These are phyloP conservation scores for Zoysia pacifica DNA, from an alignment of 176 grass and related monocot genomes.

Conservation along the genomic window DNA sequence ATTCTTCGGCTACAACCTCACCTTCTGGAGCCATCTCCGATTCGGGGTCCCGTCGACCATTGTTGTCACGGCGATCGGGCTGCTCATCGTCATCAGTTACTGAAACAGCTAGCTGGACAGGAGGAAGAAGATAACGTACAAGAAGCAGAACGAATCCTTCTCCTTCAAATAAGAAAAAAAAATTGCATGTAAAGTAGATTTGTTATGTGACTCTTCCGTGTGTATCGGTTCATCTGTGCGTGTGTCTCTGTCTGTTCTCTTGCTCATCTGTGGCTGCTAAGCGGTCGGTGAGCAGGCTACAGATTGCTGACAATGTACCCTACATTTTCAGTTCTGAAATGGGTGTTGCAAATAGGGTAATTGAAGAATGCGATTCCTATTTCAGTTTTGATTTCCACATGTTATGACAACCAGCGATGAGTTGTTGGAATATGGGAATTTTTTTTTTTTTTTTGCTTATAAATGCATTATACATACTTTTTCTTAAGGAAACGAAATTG, in stretches of 20 bases:
- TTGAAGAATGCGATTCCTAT: constrained; percentile 31
- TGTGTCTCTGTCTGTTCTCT: constrained; percentile 17
- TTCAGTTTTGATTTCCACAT: neutral
- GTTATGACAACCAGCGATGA: neutral
- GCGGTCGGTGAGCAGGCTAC: constrained; percentile 27
- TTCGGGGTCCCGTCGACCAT: constrained; percentile 91
- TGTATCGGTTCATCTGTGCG: neutral
- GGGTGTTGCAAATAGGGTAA: constrained; percentile 38
- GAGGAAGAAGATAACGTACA: constrained; percentile 5
- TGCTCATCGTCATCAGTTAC: constrained; percentile 69
- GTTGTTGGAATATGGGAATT: neutral
- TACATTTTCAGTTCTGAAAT: constrained; percentile 37
- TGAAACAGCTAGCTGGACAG: constrained; percentile 20
- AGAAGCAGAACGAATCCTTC: constrained; percentile 17
- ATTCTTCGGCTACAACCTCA: constrained; percentile 79
- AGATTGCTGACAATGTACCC: constrained; percentile 16
- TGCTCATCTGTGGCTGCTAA: constrained; percentile 29
- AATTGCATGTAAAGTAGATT: constrained; percentile 44
- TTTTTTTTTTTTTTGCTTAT: no score
- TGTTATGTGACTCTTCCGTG: constrained; percentile 15
- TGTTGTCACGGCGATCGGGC: constrained; percentile 71
- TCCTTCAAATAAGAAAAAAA: constrained; percentile 45
- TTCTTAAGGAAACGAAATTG: neutral
- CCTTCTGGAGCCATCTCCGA: constrained; percentile 80
- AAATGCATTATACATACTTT: neutral